Evolutionary conservation across 202 grass and related monocot genomes (phyloP).

Genomic region (Zizania palustris): DNA sequence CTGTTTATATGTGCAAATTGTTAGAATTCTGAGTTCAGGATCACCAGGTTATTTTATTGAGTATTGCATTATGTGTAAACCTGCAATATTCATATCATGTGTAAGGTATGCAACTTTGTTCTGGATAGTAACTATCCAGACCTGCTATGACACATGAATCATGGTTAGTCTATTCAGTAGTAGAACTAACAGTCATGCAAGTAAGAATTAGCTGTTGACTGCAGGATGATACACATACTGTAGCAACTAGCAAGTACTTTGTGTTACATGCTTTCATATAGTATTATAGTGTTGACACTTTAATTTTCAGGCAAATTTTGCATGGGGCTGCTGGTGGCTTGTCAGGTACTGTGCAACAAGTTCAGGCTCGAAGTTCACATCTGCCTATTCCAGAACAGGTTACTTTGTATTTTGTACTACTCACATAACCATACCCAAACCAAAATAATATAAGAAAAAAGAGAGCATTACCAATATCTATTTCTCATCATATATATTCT

Average conservation of each 20-base stretch:
- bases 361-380: constrained; percentile 58
- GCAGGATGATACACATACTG: neutral
- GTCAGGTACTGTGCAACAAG: constrained; percentile 55
- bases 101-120: constrained; percentile 9
- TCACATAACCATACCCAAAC: constrained; percentile 12
- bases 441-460: constrained; percentile 15
- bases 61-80: neutral
- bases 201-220: constrained; percentile 13
- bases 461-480: neutral
- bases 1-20: no score
- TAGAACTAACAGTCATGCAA: neutral
- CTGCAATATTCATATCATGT: neutral
- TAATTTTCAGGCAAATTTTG: constrained; percentile 53
- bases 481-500: constrained; percentile 30
- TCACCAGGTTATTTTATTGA: neutral
- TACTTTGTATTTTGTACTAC: neutral
- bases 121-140: neutral
- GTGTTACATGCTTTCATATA: neutral
- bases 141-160: constrained; percentile 19
- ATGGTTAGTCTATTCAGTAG: neutral
- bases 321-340: constrained; percentile 59
- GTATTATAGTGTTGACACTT: constrained; percentile 5
- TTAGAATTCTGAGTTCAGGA: neutral
- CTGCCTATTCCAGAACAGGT: constrained; percentile 57
- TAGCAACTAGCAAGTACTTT: constrained; percentile 24